Evolutionary conservation across 2,329 filamentous ascomycete species (phyloP), one percentile per base, ranked within the genome.

Genomic region (Cryphonectria nitschkei): DNA sequence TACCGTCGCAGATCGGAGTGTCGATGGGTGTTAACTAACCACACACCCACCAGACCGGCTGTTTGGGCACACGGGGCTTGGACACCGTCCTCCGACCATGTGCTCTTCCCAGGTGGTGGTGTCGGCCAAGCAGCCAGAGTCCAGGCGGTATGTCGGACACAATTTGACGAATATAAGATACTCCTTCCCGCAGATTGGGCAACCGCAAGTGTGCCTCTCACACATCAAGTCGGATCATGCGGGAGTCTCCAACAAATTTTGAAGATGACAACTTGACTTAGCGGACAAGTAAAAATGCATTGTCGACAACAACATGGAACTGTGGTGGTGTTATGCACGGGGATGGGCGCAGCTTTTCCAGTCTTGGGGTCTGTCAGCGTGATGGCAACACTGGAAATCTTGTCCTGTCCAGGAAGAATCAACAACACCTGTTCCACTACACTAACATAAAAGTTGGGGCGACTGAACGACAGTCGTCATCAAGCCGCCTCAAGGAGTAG

Each of bases 61-160:
- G 79, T 88, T 88, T 64, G 87, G 87, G 74, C 87, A 89, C 70
- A 88, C 84, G 19, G 84, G 86, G 74, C 87, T 89, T n/a, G 87
- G 86, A 72, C 87, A 89, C 74, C 82, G 82, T 64, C 86, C 85
- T 73, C 88, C 83, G 73, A 81, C 79, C 86, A 88, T 88, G 50
- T 81, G 80, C 75, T 82, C 78, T 64, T 77, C 78, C 71, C 79
- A 74, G 62, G 82, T 76, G 54, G 72, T 73, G 72, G 80, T 81
- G 67, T 85, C 86, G 68, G 73, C 75, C n/a, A 84, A 85, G 75
- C 87, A 89, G 68, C 73, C 73, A 74, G 84, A 58, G 39, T 86
- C 85, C 54, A 85, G 85, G 74, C 84, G 85, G 73, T 84, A 86
- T 65, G 82, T 76, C 74, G 80, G 80, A 76, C 87, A 89, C 75